Evolutionary conservation across 179 eudicot genomes (phyloP).

Genomic region (Vitellaria paradoxa): DNA sequence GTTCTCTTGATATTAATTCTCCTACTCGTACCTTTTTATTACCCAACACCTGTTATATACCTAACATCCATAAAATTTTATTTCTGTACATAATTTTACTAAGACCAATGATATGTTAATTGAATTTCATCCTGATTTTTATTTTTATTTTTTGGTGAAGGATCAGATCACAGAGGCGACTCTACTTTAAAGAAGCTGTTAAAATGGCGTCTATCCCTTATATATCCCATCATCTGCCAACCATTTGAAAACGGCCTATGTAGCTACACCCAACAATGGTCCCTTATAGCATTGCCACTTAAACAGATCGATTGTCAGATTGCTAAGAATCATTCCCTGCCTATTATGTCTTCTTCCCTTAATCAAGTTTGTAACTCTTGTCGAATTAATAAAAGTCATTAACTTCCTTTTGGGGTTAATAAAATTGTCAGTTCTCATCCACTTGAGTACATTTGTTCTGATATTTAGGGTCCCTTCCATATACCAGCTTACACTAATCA

Average conservation of each 20-base stretch:
- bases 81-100: background rate
- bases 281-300: too few relatives aligned
- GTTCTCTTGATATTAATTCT: background rate
- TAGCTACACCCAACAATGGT: too few relatives aligned
- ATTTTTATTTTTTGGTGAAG: background rate
- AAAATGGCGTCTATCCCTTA: background rate
- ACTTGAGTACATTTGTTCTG: background rate
- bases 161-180: background rate
- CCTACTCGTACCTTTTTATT: background rate
- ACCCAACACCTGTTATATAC: background rate
- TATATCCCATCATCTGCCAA: background rate
- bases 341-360: too few relatives aligned
- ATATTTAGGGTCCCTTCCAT: background rate
- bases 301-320: too few relatives aligned
- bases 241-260: background rate
- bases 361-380: background rate
- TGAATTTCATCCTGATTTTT: background rate
- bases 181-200: too few relatives aligned
- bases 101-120: background rate
- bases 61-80: background rate
- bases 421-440: background rate
- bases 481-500: too few relatives aligned
- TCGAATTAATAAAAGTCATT: background rate
- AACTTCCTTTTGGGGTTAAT: background rate
- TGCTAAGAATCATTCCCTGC: background rate